These are phyloP conservation scores for Apiotrichum domesticum DNA, from an alignment of 1,284 basidiomycete genomes.

Conservation along the genomic window DNA sequence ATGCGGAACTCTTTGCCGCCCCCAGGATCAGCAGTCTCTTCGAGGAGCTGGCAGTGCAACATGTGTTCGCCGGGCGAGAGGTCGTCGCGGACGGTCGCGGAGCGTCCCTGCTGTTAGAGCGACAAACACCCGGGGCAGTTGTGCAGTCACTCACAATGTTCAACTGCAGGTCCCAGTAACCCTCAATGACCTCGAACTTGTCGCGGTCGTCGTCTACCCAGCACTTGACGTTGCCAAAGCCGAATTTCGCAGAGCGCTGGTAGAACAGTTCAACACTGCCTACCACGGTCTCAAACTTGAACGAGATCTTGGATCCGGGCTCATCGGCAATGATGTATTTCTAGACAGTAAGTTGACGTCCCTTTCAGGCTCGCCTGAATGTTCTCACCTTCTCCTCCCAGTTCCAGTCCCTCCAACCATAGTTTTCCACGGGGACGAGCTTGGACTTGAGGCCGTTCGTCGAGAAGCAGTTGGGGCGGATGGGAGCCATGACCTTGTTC, in stretches of 20 bases:
- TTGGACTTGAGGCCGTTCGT: slow-evolving; percentile 27
- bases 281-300: slow-evolving; percentile 23
- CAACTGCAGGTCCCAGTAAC: slow-evolving; percentile 28
- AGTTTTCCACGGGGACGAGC: slow-evolving; percentile 22
- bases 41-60: slow-evolving; percentile 8
- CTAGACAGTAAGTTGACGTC: slow-evolving; percentile 18
- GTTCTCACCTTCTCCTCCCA: slow-evolving; percentile 21
- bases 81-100: background rate
- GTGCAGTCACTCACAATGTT: slow-evolving; percentile 9
- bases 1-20: slow-evolving; percentile 13
- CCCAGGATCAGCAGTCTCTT: slow-evolving; percentile 4
- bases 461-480: slow-evolving; percentile 34
- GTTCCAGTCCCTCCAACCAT: slow-evolving; percentile 37
- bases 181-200: slow-evolving; percentile 20
- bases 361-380: background rate
- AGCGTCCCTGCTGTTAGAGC: background rate
- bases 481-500: slow-evolving; percentile 18
- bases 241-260: slow-evolving; percentile 28
- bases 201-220: slow-evolving; percentile 36
- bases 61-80: background rate
- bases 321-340: slow-evolving; percentile 36
- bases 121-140: no score
- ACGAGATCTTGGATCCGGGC: slow-evolving; percentile 33
- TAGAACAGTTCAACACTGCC: slow-evolving; percentile 36
- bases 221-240: slow-evolving; percentile 34